These are phyloP conservation scores for Melaleuca quinquenervia DNA, from an alignment of 345 rosid species.

Conservation along the genomic window DNA sequence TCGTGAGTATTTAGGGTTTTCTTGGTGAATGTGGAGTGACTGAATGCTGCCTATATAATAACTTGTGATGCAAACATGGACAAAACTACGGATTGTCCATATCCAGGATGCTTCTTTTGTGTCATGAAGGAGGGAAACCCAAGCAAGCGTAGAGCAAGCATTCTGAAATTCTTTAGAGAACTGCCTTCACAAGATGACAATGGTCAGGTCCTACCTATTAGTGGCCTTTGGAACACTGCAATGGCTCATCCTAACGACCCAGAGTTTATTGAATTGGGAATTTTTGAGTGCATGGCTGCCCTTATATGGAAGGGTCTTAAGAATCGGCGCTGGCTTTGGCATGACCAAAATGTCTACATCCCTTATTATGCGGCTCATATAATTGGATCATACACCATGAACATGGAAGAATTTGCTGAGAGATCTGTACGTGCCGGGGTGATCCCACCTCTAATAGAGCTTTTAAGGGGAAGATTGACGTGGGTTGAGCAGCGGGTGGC, in stretches of 20 bases:
- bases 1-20: not conserved
- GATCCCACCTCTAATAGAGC: conserved; percentile 82
- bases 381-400: conserved; percentile 98
- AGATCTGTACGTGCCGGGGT: conserved; percentile 81
- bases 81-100: conserved; percentile 79
- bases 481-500: conserved; percentile 99
- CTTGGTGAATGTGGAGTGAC: not conserved
- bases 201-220: conserved; percentile 96
- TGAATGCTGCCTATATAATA: not conserved
- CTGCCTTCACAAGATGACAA: conserved; percentile 94
- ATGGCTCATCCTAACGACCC: conserved; percentile 99
- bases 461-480: conserved; percentile 85
- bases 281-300: conserved; percentile 94
- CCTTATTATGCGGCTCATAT: conserved; percentile 98
- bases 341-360: conserved; percentile 92
- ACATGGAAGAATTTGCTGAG: conserved; percentile 96
- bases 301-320: conserved; percentile 95
- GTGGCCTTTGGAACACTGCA: conserved; percentile 99
- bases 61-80: conserved; percentile 35
- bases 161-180: conserved; percentile 85
- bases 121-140: conserved; percentile 99
- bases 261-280: conserved; percentile 91
- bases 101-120: conserved; percentile 99
- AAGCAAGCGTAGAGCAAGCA: conserved; percentile 81
- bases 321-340: conserved; percentile 90